phyloP scores from a whole-genome alignment of 2,329 filamentous ascomycete genomes.

The Alternaria ethzedia region DNA sequence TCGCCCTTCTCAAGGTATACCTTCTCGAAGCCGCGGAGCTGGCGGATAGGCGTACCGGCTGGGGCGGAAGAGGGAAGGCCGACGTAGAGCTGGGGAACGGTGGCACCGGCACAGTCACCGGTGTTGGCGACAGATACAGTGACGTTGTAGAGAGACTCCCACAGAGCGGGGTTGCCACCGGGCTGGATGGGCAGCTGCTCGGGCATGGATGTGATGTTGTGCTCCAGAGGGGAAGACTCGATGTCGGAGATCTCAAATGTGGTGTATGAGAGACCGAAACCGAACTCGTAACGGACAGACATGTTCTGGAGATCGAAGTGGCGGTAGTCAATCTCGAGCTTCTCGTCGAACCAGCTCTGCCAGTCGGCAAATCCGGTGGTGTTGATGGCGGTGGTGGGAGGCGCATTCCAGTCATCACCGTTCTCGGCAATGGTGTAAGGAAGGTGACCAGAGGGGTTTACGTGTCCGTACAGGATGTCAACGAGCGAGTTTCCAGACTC shows the following conservation, averaged over 20 bases:
- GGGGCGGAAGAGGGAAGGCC: constrained; percentile 63
- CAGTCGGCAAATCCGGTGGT: constrained; percentile 50
- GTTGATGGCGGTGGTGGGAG: constrained; percentile 51
- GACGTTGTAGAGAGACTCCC: constrained; percentile 71
- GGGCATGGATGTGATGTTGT: constrained; percentile 66
- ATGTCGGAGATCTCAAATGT: constrained; percentile 76
- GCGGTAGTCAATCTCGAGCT: constrained; percentile 79
- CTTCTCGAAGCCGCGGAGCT: constrained; percentile 61
- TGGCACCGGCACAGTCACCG: constrained; percentile 60
- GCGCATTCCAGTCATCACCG: constrained; percentile 68
- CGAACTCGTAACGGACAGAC: constrained; percentile 79
- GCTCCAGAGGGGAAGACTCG: constrained; percentile 58
- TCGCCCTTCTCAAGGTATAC: constrained; percentile 61
- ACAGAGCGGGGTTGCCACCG: constrained; percentile 60
- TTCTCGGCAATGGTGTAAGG: constrained; percentile 84
- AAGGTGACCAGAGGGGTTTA: constrained; percentile 78
- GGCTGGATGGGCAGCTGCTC: constrained; percentile 49
- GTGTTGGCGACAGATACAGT: constrained; percentile 73
- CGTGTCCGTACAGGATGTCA: constrained; percentile 71
- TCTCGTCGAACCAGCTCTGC: constrained; percentile 61
- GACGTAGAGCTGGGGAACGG: constrained; percentile 65
- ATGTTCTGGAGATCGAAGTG: constrained; percentile 71
- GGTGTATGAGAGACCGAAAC: constrained; percentile 77
- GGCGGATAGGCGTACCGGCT: constrained; percentile 57
- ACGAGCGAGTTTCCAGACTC: constrained; percentile 50